Base-by-base conservation (phyloP, 192 early-diverging fungal genomes). In the Mortierella claussenii region DNA sequence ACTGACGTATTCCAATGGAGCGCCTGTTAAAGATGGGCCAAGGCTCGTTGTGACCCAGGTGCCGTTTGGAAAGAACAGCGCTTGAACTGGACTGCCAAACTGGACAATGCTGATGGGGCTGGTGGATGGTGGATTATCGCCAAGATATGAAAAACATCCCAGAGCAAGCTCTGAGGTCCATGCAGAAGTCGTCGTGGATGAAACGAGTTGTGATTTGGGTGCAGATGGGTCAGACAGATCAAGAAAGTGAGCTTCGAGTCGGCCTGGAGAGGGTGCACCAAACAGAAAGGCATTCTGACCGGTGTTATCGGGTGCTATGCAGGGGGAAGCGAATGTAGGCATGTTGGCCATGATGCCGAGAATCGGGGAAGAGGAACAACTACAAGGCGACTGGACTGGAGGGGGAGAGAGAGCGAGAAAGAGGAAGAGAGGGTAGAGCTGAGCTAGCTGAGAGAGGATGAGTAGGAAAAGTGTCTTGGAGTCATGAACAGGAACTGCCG, bases 21-120 rank as follows among this genome's bases (percentile, higher is more conserved):
- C 31, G 21, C 31, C 64, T 3, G 52, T 40, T n/a, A n/a, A n/a
- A n/a, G n/a, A n/a, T n/a, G n/a, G n/a, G n/a, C n/a, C n/a, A n/a
- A n/a, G n/a, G 7, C 37, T 40, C 13, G 37, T 40, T 1, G 32
- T 65, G 4, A 42, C 15, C 73, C 73, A 76, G 26, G 73, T 76
- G 15, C 73, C 73, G 24, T 76, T 67, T 18, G 73, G 65, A 23
- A 30, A 67, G 49, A 76, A 76, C n/a, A 55, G 11, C 13, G 55
- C 46, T 50, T 76, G 64, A 0, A 62, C 20, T 6, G 57, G 47
- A n/a, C 24, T 67, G 0, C 65, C 73, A 33, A 76, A 76, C 34
- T 76, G 73, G 1, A 76, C 4, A 26, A 76, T 21, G 17, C 9
- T 61, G 27, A 76, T 76, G 32, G 64, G 58, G n/a, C 37, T 45